Percentiles rank a stretch among this genome's conserved stretches.
Conservation (phyloP, 2,329 filamentous ascomycete genomes). For the Botryosphaeria dothidea region DNA sequence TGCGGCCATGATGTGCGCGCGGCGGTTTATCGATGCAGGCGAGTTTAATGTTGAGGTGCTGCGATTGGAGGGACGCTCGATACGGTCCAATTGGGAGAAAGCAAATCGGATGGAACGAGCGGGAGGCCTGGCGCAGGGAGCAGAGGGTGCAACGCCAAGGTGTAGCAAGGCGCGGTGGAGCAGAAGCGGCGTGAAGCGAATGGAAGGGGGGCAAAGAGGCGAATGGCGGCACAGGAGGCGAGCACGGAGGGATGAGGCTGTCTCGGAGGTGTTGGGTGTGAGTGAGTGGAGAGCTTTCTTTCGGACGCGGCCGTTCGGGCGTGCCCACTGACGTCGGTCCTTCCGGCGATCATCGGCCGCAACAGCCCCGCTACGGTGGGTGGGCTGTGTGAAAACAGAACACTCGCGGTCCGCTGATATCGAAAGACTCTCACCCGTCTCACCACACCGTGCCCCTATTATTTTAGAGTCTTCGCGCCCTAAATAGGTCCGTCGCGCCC, state of each 20-base stretch:
- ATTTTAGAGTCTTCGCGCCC: background rate
- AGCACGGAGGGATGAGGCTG: conserved; percentile 4
- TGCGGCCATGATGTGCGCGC: conserved; percentile 16
- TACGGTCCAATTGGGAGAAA: background rate
- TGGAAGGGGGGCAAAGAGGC: background rate
- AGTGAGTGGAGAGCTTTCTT: background rate
- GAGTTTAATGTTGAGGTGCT: background rate
- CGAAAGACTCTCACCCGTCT: conserved; percentile 12
- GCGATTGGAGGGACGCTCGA: background rate
- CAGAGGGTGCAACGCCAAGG: background rate
- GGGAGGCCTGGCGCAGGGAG: background rate
- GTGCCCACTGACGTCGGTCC: conserved; percentile 16
- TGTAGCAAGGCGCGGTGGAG: background rate
- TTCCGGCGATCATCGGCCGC: conserved; percentile 9
- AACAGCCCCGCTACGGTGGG: background rate
- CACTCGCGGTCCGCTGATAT: conserved; percentile 17
- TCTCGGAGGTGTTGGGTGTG: background rate
- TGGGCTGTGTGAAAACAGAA: conserved; percentile 7
- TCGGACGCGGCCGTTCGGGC: conserved; percentile 4
- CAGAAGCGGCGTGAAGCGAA: conserved; percentile 8
- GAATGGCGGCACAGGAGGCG: background rate
- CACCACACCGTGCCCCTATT: conserved; percentile 6
- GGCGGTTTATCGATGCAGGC: too few relatives aligned
- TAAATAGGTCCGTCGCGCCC: background rate
- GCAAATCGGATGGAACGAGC: background rate